Base-by-base conservation (phyloP, 1,284 basidiomycete genomes). In the Irpex sp. region DNA sequence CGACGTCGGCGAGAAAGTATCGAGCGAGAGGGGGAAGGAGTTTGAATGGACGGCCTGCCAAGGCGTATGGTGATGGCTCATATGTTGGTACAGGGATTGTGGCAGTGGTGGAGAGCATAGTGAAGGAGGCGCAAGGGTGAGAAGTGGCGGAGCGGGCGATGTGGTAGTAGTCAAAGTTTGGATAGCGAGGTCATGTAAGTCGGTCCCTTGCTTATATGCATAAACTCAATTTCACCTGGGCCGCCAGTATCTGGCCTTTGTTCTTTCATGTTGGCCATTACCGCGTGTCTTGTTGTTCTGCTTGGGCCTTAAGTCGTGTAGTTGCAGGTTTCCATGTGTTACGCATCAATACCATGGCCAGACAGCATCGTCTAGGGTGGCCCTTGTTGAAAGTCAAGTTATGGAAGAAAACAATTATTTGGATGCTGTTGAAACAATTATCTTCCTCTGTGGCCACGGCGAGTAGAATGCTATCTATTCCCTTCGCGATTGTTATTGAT, bases 1-100 rank as follows among this genome's bases (percentile, higher is more conserved):
- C 36, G 39, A 63, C 58, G 13, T 55, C 47, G 4, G 26, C 43
- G 6, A 65, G 46, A 37, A 57, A 63, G 21, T 57, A 47, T 43
- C 49, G 46, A 4, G 63, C 63, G 13, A 53, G 54, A 21, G 31
- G 39, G 17, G 61, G 63, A 11, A 65, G 58, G 36, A 62, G 37
- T 5, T 62, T 39, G 57, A 57, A 65, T 7, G 21, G 7, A 35
- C 58, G 61, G 35, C 55, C 61, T 21, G 61, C 15, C 39, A 62
- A 62, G 6, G 13, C 26, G 26, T 65, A 65, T 21, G 26, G 57
- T 35, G 60, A 19, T 46, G 60, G 60, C 15, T 36, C 47, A 37
- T 64, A 64, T 35, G 26, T 19, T 17, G 60, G 63, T 8, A 57
- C 43, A 9, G 39, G 46, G 21, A 53, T 58, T 21, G 49, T 17